phyloP scores from a whole-genome alignment of 1,284 basidiomycete species.

The Ustilago trichophora region DNA sequence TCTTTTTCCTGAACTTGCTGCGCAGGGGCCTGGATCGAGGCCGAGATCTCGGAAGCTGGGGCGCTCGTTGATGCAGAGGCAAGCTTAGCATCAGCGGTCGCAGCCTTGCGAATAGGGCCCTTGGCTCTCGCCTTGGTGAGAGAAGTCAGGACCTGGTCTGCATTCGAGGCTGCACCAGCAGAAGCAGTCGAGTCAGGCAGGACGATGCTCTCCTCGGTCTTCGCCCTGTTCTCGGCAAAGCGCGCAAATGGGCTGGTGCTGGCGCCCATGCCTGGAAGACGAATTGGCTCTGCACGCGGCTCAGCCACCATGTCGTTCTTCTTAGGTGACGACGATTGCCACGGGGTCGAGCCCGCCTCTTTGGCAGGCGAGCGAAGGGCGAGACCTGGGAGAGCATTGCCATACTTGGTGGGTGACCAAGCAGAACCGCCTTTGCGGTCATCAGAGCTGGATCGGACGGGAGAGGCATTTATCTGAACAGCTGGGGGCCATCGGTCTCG shows the following conservation, averaged over 20 bases:
- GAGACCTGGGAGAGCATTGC: slow-evolving; percentile 46
- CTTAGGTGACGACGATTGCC: slow-evolving; percentile 24
- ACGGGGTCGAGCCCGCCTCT: slow-evolving; percentile 9
- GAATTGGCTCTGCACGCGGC: slow-evolving; percentile 34
- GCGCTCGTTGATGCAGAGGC: neutral
- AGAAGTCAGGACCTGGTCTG: slow-evolving; percentile 22
- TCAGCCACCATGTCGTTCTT: slow-evolving; percentile 23
- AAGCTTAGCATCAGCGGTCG: slow-evolving; percentile 10
- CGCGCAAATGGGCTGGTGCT: slow-evolving; percentile 35
- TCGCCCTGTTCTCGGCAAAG: slow-evolving; percentile 15
- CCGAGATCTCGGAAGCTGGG: neutral
- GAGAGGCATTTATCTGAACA: slow-evolving; percentile 14
- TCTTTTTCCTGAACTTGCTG: slow-evolving; percentile 1
- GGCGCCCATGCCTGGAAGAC: slow-evolving; percentile 49
- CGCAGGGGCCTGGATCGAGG: slow-evolving; percentile 1
- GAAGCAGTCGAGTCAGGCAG: neutral
- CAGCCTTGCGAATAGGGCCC: slow-evolving; percentile 18
- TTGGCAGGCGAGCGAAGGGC: slow-evolving; percentile 37
- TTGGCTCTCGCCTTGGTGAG: slow-evolving; percentile 33
- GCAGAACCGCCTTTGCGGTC: slow-evolving; percentile 19
- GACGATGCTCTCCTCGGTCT: slow-evolving; percentile 18
- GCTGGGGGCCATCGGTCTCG: slow-evolving; percentile 45
- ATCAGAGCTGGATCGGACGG: slow-evolving; percentile 17
- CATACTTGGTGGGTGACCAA: slow-evolving; percentile 47
- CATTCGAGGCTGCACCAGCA: no score